Percentiles rank a stretch among this genome's conserved stretches.
phyloP scores from a whole-genome alignment of 1,139 yeast species.

The Pichia sp. region DNA sequence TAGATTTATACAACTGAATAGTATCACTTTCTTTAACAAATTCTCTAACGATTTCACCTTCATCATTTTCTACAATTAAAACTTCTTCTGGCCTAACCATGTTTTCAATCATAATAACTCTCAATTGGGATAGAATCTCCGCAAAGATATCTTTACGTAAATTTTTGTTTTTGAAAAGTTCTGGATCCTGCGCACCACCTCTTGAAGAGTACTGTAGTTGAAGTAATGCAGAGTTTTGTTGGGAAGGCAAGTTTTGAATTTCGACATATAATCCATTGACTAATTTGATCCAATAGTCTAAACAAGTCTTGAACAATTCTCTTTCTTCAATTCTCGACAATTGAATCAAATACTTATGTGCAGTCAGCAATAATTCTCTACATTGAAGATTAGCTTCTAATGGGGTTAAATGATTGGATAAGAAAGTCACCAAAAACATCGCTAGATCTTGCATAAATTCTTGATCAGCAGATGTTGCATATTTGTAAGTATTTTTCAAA shows the following conservation, averaged over 20 bases:
- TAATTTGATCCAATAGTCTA: conserved; percentile 88
- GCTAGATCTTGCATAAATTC: conserved; percentile 94
- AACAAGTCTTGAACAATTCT: conserved; percentile 88
- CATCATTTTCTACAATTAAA: conserved; percentile 92
- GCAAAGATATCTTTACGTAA: conserved; percentile 81
- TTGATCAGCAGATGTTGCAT: conserved; percentile 79
- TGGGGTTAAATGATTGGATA: conserved; percentile 66
- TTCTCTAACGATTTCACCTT: conserved; percentile 97
- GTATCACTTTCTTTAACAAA: conserved; percentile 96
- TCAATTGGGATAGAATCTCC: conserved; percentile 66
- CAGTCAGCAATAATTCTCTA: conserved; percentile 50
- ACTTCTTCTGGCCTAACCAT: conserved; percentile 99
- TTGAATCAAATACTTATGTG: conserved; percentile 76
- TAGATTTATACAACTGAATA: conserved; percentile 85
- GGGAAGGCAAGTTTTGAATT: conserved; percentile 70
- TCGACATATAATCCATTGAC: conserved; percentile 79
- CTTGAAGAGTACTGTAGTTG: conserved; percentile 57
- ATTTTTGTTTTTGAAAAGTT: conserved; percentile 63
- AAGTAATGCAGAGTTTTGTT: conserved; percentile 66
- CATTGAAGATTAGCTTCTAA: conserved; percentile 59
- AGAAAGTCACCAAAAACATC: conserved; percentile 80
- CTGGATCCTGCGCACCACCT: conserved; percentile 87
- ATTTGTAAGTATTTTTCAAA: conserved; percentile 62
- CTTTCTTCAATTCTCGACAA: conserved; percentile 90
- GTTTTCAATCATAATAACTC: conserved; percentile 87